Conservation (phyloP, 805 yeast genomes). For the Wickerhamiella sergipiensis region DNA sequence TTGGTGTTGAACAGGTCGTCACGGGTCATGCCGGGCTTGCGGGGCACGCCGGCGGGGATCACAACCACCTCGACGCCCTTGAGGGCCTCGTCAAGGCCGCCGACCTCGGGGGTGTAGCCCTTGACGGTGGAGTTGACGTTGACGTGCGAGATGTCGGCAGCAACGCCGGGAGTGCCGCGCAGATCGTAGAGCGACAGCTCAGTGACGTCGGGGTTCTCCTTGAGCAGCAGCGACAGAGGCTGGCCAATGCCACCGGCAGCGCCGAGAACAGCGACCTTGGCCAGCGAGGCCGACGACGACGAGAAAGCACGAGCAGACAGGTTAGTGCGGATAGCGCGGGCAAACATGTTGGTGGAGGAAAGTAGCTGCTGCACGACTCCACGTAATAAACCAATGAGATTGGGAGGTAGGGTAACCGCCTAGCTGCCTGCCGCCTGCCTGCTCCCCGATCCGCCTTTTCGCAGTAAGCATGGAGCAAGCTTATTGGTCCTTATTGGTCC, state of each 20-base stretch:
- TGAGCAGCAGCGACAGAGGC: slow-evolving; percentile 71
- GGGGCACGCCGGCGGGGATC: slow-evolving; percentile 86
- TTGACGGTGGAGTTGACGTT: slow-evolving; percentile 49
- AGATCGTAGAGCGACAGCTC: slow-evolving; percentile 74
- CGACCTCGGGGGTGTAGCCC: slow-evolving; percentile 43
- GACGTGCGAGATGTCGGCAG: slow-evolving; percentile 77
- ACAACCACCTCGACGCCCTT: slow-evolving; percentile 73
- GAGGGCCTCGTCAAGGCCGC: slow-evolving; percentile 56
- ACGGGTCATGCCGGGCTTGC: slow-evolving; percentile 92
- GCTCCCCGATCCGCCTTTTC: too few species aligned
- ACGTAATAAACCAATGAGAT: background rate
- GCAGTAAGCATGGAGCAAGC: too few species aligned
- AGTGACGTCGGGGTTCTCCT: slow-evolving; percentile 47
- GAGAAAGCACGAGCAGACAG: slow-evolving; percentile 12
- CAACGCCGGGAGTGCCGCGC: slow-evolving; percentile 74
- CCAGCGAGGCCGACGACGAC: slow-evolving; percentile 15
- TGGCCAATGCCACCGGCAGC: slow-evolving; percentile 87
- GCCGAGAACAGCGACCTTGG: slow-evolving; percentile 76
- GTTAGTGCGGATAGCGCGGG: background rate
- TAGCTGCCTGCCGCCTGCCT: too few species aligned
- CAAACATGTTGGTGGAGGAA: slow-evolving; percentile 2
- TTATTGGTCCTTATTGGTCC: too few species aligned
- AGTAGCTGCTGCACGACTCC: background rate
- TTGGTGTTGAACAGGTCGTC: slow-evolving; percentile 77
- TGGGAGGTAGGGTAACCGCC: background rate